Conservation (phyloP, 2,329 filamentous ascomycete species). For the Periconia digitata region DNA sequence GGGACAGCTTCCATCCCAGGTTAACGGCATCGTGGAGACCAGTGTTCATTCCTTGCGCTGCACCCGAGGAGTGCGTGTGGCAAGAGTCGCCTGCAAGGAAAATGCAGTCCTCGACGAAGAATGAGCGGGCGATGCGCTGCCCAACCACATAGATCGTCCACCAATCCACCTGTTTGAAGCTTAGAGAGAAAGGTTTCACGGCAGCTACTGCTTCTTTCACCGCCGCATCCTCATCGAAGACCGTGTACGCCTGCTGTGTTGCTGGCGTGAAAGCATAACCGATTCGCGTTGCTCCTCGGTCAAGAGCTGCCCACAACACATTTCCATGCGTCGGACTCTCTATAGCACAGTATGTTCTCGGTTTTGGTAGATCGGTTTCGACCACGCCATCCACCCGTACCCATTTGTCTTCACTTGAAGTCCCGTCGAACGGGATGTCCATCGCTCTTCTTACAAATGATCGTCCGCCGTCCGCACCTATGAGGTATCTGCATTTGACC, state of each 20-base stretch:
- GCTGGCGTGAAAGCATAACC: constrained; percentile 55
- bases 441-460: constrained; percentile 52
- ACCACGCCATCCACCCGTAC: constrained; percentile 56
- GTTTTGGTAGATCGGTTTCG: constrained; percentile 53
- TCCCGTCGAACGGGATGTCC: constrained; percentile 54
- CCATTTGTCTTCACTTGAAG: constrained; percentile 55
- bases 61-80: constrained; percentile 58
- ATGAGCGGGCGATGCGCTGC: constrained; percentile 42
- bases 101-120: constrained; percentile 46
- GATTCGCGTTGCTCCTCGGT: constrained; percentile 56
- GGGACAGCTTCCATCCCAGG: constrained; percentile 57
- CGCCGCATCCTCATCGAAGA: constrained; percentile 41
- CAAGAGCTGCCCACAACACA: constrained; percentile 57
- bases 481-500: constrained; percentile 50
- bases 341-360: constrained; percentile 51
- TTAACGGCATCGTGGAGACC: constrained; percentile 59
- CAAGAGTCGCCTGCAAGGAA: constrained; percentile 61
- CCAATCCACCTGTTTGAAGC: constrained; percentile 47
- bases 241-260: constrained; percentile 38
- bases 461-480: constrained; percentile 56
- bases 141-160: constrained; percentile 49
- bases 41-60: constrained; percentile 62
- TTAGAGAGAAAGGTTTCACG: constrained; percentile 44
- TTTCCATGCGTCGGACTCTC: constrained; percentile 57
- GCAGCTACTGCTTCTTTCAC: constrained; percentile 44